These are phyloP conservation scores for Butyriboletus loyo DNA, from an alignment of 768 basidiomycete genomes.

Conservation along the genomic window DNA sequence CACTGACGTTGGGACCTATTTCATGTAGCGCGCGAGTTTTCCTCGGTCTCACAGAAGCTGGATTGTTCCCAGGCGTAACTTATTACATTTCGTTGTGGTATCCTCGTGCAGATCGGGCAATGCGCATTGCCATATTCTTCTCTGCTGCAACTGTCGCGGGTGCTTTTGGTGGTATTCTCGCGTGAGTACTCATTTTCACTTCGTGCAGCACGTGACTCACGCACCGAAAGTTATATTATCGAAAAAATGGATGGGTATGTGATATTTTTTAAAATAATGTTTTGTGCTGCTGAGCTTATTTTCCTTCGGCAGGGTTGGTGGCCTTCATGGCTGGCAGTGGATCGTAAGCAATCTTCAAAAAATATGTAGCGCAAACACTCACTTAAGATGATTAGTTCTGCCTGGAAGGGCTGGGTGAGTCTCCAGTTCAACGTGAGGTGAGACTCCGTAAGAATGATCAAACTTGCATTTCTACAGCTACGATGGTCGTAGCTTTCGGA, in stretches of 20 bases:
- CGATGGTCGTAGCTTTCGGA: constrained; percentile 19
- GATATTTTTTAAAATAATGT: constrained; percentile 11
- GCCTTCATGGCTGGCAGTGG: constrained; percentile 39
- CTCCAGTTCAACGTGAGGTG: neutral
- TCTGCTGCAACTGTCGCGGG: constrained; percentile 54
- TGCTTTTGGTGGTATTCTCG: constrained; percentile 45
- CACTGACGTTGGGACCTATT: no score
- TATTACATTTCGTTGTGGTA: constrained; percentile 57
- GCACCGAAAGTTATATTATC: constrained; percentile 32
- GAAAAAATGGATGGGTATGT: constrained; percentile 34
- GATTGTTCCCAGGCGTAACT: constrained; percentile 38
- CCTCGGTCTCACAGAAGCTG: constrained; percentile 46
- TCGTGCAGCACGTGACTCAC: neutral
- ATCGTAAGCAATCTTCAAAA: constrained; percentile 24
- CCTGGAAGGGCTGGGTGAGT: constrained; percentile 28
- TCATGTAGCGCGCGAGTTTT: constrained; percentile 41
- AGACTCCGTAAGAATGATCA: neutral
- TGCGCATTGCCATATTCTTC: constrained; percentile 56
- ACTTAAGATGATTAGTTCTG: constrained; percentile 26
- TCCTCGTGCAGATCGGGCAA: constrained; percentile 51
- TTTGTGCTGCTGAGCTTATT: neutral
- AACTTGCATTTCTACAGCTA: constrained; percentile 13
- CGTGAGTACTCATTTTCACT: constrained; percentile 32
- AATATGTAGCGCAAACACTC: neutral
- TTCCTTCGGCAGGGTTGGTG: constrained; percentile 20